A percentile compares a stretch with the other conserved stretches of the same genome.
phyloP scores from a whole-genome alignment of 2,329 filamentous ascomycete species.

The Talaromyces sp. region DNA sequence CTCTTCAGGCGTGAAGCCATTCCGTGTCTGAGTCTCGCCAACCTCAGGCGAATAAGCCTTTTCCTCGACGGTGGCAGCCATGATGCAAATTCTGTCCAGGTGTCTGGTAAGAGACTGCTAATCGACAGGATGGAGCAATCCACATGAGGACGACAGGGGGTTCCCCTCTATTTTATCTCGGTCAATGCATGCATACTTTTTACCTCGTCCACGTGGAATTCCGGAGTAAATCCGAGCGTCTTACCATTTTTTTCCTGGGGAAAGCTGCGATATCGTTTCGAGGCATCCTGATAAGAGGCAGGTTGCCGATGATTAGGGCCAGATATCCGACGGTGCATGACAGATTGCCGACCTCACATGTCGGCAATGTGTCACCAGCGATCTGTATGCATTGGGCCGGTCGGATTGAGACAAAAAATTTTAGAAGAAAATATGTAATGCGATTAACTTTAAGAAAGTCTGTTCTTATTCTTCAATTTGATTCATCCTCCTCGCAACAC shows the following conservation, averaged over 20 bases:
- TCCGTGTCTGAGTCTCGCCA: neutral
- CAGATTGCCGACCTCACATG: neutral
- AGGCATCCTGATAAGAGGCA: slow-evolving; percentile 8
- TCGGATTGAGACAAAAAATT: neutral
- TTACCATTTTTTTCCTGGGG: neutral
- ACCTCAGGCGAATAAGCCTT: slow-evolving; percentile 7
- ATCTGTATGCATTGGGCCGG: neutral
- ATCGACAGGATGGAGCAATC: neutral
- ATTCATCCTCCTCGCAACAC: neutral
- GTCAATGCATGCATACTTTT: neutral
- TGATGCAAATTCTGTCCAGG: neutral
- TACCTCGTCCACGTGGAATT: neutral
- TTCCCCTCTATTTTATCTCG: neutral
- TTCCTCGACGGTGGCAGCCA: neutral
- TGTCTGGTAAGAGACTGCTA: neutral
- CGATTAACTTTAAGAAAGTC: neutral
- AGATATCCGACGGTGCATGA: neutral
- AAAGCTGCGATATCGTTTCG: slow-evolving; percentile 7
- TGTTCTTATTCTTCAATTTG: neutral
- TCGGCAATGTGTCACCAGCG: slow-evolving; percentile 4
- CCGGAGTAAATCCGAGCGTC: neutral
- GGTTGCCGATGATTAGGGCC: slow-evolving; percentile 1
- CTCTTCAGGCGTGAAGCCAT: slow-evolving; percentile 20
- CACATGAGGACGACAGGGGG: neutral
- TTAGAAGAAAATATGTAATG: neutral